Evolutionary conservation across 2,329 filamentous ascomycete species (phyloP), one percentile per base, ranked within the genome.

Genomic region (Diplodia corticola): DNA sequence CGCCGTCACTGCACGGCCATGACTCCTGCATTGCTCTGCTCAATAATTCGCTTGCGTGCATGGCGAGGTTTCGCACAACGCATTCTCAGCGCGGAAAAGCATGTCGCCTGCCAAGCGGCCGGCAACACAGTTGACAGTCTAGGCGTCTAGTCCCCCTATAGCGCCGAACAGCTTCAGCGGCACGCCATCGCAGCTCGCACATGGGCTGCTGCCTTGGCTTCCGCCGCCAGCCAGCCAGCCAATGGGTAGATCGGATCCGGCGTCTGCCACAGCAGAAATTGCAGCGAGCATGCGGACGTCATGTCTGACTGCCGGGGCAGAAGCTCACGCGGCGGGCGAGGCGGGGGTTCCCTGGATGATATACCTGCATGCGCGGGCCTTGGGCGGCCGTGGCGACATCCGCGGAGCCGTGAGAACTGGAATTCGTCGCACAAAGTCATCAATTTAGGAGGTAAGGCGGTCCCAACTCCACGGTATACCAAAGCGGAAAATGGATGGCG

Each of bases 161-260:
- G 24, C 40, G 17, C 40, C 40, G 13, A 20, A 20, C 17, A 26
- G 35, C 10, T 12, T 15, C 6, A 10, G 3, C 22, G 5, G 22
- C 13, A 22, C 28, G 50, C 48, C 15, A 33, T 17, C 6, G 50
- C 22, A 22, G 44, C 26, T 33, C 12, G 26, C 57, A 22, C 26
- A 28, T 10, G n/a, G 55, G 22, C 57, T 61, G 57, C 57, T 61
- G 44, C 57, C 57, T 61, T 61, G 57, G 4, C 7, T 24, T 13
- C 17, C 24, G 24, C 55, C 17, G 30, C 40, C 55, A 28, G 26
- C 22, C 55, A 28, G 26, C 22, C 26, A 46, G 55, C 57, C 57
- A 40, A 48, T 35, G 33, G 57, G 24, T 35, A 59, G 53, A 35
- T 40, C 37, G 4, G 7, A 59, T 40, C 22, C 37, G 22, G 37